Evolutionary conservation across 352 stramenopile genomes (phyloP), one percentile per base, ranked within the genome.

Genomic region (Globisporangium carolinianum): DNA sequence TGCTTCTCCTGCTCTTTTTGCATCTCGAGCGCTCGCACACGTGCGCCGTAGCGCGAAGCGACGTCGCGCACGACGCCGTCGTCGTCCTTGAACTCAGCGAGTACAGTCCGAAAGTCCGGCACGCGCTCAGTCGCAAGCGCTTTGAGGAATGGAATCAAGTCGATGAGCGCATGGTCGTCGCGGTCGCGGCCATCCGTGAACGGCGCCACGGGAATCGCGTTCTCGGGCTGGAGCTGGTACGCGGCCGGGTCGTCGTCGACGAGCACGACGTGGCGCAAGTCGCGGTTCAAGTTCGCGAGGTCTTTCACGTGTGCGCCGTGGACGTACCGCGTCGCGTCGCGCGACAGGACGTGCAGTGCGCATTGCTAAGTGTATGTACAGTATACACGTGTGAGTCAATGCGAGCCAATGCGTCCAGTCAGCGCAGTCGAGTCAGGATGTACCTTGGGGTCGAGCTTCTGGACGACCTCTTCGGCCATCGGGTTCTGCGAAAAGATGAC

Each of bases 401-500:
- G 24, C 24, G 24, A 32, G 24, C 24, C 24, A 32, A 32, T 32
- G 24, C 24, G 24, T 32, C 24, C 24, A 32, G 2, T 32, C 24
- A 32, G 24, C 24, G 24, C 24, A 32, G 36, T 9, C 42, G 47
- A 36, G 51, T 50, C 47, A 14, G 56, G 10, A 17, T 11, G 54
- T 54, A 82, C 74, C 72, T 95, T 91, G 6, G 75, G 81, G 55
- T 95, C 83, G 47, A 95, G 69, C 63, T 91, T 91, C 57, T 64
- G 58, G 49, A 93, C 73, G 47, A 93, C 80, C 55, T 93, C 83
- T 55, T 95, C 85, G 1, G 80, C 83, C 50, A 87, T 76, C 50
- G 77, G 86, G 67, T 95, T 90, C 60, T 89, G 81, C 8, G 85
- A 93, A 61, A 93, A 95, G 51, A 95, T 85, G 0, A 95, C 85